Evolutionary conservation across 768 basidiomycete species (phyloP), one percentile per base, ranked within the genome.

Genomic region (Kwoniella dejecticola): DNA sequence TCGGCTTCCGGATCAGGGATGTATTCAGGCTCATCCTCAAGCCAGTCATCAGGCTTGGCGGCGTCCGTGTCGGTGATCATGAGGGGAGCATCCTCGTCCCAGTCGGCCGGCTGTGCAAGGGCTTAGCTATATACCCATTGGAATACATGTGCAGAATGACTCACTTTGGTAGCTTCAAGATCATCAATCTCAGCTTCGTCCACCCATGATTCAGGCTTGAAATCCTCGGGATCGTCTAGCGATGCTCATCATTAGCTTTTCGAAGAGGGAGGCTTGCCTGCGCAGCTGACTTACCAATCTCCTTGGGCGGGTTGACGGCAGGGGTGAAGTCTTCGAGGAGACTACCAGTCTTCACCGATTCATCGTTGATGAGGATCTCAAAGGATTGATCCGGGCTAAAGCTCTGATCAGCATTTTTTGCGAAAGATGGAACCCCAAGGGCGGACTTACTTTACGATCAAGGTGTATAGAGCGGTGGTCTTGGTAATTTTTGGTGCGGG

Each of bases 71-170:
- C 96, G 54, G 82, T 81, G 71, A 99, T 89, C 77, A 94, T 89
- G 71, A 90, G 89, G 2, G 96, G 95, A 45, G 90, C 93, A 48
- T 89, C 90, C 82, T 99, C 96, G 75, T 99, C 91, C 96, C 96
- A 99, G 80, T 98, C 96, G 2, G 82, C 90, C 49, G 95, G 95
- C 90, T 88, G 65, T 48, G 48, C 33, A 36, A 15, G 7, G 33
- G 33, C 33, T 7, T 7, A 15, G 33, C 33, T 36, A 7, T 21
- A 36, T 0, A 55, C 64, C 54, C 69, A 60, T 57, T 57, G 21
- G 30, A 29, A 30, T 13, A 26, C n/a, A 24, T 3, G 21, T 13
- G 1, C 36, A 10, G 1, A 30, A 40, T 55, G 15, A n/a, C 50
- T 47, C 23, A 88, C 88, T 85, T 95, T 96, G 69, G 76, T 85